Base-by-base conservation (phyloP, 768 basidiomycete species). In the Lactarius deliciosus region DNA sequence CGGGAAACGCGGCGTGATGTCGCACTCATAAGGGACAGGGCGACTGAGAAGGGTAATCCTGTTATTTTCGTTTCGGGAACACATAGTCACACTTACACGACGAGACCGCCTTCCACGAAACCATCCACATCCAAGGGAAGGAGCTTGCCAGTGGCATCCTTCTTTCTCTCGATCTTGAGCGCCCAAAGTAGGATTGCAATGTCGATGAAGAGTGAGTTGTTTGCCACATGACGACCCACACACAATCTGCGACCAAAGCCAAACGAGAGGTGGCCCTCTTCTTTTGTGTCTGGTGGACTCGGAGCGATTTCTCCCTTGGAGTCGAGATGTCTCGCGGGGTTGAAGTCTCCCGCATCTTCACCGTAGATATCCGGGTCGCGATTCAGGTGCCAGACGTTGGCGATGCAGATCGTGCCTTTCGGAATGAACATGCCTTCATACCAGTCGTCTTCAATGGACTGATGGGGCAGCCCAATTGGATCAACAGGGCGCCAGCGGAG, bases 371-470 rank as follows among this genome's bases (percentile, higher is more conserved):
- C 65, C 32, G 68, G 65, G 41, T 69, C 68, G 25, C 68, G 68
- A 34, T 69, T 69, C 47, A 69, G 40, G 36, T 60, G 60, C 68
- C 68, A 71, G 4, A 71, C 69, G 22, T 71, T 71, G 34, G 64
- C 64, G n/a, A 71, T 66, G 45, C 64, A 64, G 22, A 69, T 34
- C 11, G 64, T 66, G 15, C 68, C 68, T 32, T 70, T 69, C 15
- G 64, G 64, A 5, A 71, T 71, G 58, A 71, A 70, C 61, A 66
- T 66, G 40, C 68, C 70, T 53, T 71, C 62, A 34, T 71, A 71
- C 59, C 69, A 64, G 47, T 71, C 70, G 22, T 71, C 70, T 54
- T 71, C 64, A 11, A 69, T 70, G 20, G 68, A 69, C 13, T 68
- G 69, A 55, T 70, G 69, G 13, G 68, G 68, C 16, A 69, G 57